phyloP scores from a whole-genome alignment of 257 asterid genomes.

The Ophiorrhiza pumila region DNA sequence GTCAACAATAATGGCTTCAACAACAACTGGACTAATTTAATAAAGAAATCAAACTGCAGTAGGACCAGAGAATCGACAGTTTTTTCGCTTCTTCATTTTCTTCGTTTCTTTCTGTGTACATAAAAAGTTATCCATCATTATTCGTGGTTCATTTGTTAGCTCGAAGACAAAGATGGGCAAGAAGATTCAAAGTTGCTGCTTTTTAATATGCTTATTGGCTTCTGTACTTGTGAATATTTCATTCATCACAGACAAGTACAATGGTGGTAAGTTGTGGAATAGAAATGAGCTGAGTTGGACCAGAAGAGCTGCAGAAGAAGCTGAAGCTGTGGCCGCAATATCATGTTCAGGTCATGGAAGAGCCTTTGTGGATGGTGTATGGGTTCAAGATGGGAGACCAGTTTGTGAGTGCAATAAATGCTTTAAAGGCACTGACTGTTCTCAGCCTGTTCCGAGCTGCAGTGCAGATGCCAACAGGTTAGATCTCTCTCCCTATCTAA shows the following conservation, averaged over 20 bases:
- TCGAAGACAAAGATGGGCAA: too few relatives aligned
- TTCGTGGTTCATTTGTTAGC: too few relatives aligned
- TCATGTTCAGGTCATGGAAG: conserved; percentile 65
- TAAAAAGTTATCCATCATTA: too few relatives aligned
- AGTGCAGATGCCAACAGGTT: conserved; percentile 53
- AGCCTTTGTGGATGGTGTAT: conserved; percentile 47
- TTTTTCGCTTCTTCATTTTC: too few relatives aligned
- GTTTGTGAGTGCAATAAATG: conserved; percentile 66
- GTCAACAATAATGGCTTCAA: too few relatives aligned
- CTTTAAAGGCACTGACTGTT: conserved; percentile 54
- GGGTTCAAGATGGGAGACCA: conserved; percentile 30
- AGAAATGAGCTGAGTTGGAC: conserved; percentile 52
- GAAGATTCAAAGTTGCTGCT: conserved; percentile 8
- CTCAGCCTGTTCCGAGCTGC: conserved; percentile 32
- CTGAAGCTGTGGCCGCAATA: conserved; percentile 48
- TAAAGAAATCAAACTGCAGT: too few relatives aligned
- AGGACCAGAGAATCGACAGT: too few relatives aligned
- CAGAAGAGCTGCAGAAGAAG: conserved; percentile 51
- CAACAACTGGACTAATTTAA: too few relatives aligned
- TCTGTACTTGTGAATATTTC: conserved; percentile 38
- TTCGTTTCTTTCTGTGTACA: too few relatives aligned
- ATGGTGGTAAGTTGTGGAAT: too few relatives aligned
- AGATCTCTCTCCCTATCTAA: background rate
- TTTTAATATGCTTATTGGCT: conserved; percentile 24
- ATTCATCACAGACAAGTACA: background rate